A percentile compares a stretch with the other conserved stretches of the same genome.
Conservation (phyloP, 2,329 filamentous ascomycete species). For the Dactylella cylindrospora region DNA sequence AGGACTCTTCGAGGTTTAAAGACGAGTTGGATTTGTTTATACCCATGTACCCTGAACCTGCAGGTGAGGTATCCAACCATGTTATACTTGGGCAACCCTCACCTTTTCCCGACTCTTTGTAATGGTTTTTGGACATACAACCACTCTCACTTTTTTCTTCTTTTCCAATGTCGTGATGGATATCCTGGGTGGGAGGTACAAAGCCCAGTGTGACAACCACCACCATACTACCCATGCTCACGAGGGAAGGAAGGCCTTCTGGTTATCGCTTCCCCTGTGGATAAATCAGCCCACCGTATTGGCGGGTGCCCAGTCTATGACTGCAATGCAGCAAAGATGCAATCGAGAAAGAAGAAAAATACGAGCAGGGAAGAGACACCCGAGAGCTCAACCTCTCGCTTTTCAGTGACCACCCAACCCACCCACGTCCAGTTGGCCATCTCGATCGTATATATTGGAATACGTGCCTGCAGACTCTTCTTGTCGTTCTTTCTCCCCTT, state of each 20-base stretch:
- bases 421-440: conserved; percentile 14
- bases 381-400: no score
- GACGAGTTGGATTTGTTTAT: conserved; percentile 7
- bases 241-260: no score
- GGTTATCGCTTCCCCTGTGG: no score
- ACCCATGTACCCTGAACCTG: conserved; percentile 33
- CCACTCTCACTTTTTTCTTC: conserved; percentile 12
- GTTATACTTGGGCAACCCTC: conserved; percentile 17
- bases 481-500: conserved; percentile 5
- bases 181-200: no score
- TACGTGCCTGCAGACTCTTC: not conserved
- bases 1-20: conserved; percentile 6
- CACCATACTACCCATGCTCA: conserved; percentile 11
- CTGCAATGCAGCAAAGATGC: no score
- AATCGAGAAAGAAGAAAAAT: no score
- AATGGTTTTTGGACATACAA: conserved; percentile 18
- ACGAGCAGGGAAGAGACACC: no score
- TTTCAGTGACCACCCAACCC: conserved; percentile 5
- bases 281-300: no score
- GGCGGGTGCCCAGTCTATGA: no score
- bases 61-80: conserved; percentile 31
- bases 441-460: conserved; percentile 35
- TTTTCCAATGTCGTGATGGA: conserved; percentile 21
- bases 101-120: conserved; percentile 23
- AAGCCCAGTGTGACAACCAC: conserved; percentile 5